Base-by-base conservation (phyloP, 257 asterid species). In the Capsicum chinense region DNA sequence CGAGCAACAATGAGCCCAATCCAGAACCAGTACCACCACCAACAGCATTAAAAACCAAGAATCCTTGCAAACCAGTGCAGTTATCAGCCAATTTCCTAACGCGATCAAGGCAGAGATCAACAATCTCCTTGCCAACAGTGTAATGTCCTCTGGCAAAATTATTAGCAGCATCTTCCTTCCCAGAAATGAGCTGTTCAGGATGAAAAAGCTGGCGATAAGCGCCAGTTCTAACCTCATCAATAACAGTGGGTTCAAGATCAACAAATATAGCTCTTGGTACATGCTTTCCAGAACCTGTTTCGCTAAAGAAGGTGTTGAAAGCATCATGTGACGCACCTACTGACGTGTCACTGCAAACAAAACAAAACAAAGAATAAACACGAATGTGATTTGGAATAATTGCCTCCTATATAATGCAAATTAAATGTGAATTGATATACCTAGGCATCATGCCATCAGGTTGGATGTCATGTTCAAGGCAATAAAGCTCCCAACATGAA, bases 1-100 rank as follows among this genome's bases (percentile, higher is more conserved):
- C 98, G 90, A 95, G 88, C 59, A 92, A 91, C 89, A 92, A 89
- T 8, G 98, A 95, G 79, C 98, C 98, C 89, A 93, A 87, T 39
- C 98, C 98, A 64, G 98, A 95, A 83, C 98, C 98, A 83, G 98
- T 95, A 86, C 98, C 97, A 84, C 98, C 98, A 86, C 97, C 98
- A 35, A 93, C 97, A 74, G 97, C 97, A 87, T 78, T 94, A 87
- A 94, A 94, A 42, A 95, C 97, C 91, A 95, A 86, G 85, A 95
- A 95, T 16, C 98, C 97, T 89, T 95, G 98, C 92, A 95, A 85
- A 81, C 98, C 98, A 0, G 97, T 95, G 91, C 97, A 95, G 88
- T 95, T 95, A 85, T 95, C 98, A 69, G 98, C 97, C 90, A 95
- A 85, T 91, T 95, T 95, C 91, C 97, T 86, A 88, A 95, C 93